Base-by-base conservation (phyloP, 306 rosid species). In the Purshia tridentata region DNA sequence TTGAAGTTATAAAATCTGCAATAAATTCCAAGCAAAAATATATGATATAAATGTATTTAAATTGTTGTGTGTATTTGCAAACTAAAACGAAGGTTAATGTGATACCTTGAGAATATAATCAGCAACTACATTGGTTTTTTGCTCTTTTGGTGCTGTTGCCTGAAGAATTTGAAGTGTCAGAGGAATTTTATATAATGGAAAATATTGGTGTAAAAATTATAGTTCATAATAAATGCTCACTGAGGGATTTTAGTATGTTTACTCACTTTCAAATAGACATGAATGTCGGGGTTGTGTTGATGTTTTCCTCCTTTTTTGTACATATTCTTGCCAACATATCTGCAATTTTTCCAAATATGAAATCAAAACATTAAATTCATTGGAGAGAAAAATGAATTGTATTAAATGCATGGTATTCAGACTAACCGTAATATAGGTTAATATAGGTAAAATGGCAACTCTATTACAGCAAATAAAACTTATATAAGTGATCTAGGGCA, bases 81-180 rank as follows among this genome's bases (percentile, higher is more conserved):
- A 37, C 37, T 68, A 14, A 61, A 14, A 20, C 41, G 75, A 52
- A 72, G 55, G 73, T 41, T 19, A 46, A 55, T 66, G 64, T 60
- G 29, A 44, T 83, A 90, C 98, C 98, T 90, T 93, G 72, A 93
- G 78, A 49, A 90, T 87, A 50, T 93, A 93, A 84, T 93, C 98
- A 44, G 94, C 85, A 42, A 90, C 84, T 13, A 93, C 86, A 73
- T 76, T 90, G 65, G 91, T 81, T 76, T 90, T 91, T 76, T 90
- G 96, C 60, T 97, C 98, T 87, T 87, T 96, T 72, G 90, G 77
- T 72, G 98, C 97, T 73, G 88, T 91, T 16, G 98, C 97, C 98
- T 93, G 91, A 48, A 88, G 73, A 74, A 40, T 70, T 78, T 54
- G 62, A 39, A 39, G 76, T 35, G 42, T 56, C 35, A 49, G 76